A percentile compares a stretch with the other conserved stretches of the same genome.
These are phyloP conservation scores for Acanthamoeba culbertsoni DNA, from an alignment of 208 protist species.

Conservation along the genomic window DNA sequence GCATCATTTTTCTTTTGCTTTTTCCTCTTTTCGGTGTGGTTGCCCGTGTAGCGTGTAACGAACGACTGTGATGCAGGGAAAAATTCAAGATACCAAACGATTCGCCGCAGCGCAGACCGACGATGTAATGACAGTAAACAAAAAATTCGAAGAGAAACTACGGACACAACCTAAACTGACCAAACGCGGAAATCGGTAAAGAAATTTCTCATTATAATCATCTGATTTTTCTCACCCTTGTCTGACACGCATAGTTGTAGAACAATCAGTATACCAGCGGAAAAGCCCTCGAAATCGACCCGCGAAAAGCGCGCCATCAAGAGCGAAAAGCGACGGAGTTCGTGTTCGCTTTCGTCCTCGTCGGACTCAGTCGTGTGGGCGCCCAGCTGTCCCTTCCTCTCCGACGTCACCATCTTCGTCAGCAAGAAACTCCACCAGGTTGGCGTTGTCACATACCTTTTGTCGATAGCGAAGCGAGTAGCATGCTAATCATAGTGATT, in stretches of 20 bases:
- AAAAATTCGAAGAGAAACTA: not conserved
- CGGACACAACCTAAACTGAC: not conserved
- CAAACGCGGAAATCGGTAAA: not conserved
- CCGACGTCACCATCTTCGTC: conserved; percentile 1
- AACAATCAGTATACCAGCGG: too few species aligned
- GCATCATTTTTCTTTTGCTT: not conserved
- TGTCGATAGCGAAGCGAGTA: not conserved
- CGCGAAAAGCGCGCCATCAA: too few species aligned
- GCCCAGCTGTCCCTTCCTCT: not conserved
- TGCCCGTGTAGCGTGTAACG: too few species aligned
- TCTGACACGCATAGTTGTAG: too few species aligned
- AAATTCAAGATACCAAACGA: conserved; percentile 5
- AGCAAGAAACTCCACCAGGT: not conserved
- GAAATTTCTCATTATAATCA: too few species aligned
- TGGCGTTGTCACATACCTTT: not conserved
- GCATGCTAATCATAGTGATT: not conserved
- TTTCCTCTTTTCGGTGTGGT: too few species aligned
- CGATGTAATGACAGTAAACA: not conserved
- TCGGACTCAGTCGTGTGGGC: not conserved
- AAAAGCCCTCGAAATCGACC: too few species aligned
- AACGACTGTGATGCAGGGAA: too few species aligned
- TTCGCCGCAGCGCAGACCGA: not conserved
- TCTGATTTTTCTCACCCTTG: too few species aligned
- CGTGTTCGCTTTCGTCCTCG: too few species aligned
- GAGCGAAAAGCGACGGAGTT: too few species aligned